These are phyloP conservation scores for Corylus avellana DNA, from an alignment of 306 rosid species.

Conservation along the genomic window DNA sequence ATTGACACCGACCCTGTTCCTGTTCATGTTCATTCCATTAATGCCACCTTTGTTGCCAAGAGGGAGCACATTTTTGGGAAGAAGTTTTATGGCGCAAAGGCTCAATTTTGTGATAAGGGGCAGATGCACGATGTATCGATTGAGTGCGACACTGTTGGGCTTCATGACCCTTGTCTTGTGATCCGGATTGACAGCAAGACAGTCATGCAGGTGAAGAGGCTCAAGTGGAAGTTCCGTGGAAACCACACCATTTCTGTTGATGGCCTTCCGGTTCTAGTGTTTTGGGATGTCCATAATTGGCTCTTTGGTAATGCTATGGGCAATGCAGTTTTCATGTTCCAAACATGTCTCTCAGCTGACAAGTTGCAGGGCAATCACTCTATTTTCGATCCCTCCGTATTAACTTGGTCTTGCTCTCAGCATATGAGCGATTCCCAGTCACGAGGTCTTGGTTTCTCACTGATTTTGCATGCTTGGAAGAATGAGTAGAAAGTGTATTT, in stretches of 20 bases:
- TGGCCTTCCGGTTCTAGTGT: constrained; percentile 76
- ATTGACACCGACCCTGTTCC: constrained; percentile 30
- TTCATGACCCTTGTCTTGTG: constrained; percentile 66
- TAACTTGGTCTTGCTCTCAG: constrained; percentile 58
- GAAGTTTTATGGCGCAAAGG: constrained; percentile 62
- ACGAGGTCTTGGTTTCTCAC: constrained; percentile 74
- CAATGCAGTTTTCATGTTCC: constrained; percentile 88
- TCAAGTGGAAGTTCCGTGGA: constrained; percentile 89
- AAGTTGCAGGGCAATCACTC: constrained; percentile 46
- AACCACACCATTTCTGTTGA: constrained; percentile 74
- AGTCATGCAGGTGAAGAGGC: constrained; percentile 75
- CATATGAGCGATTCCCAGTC: constrained; percentile 54
- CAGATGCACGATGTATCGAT: constrained; percentile 62
- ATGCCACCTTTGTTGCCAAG: constrained; percentile 57
- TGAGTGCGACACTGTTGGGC: constrained; percentile 72
- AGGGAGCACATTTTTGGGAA: constrained; percentile 81
- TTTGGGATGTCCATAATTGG: constrained; percentile 96
- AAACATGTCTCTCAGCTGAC: constrained; percentile 56
- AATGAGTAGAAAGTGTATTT: constrained; percentile 45
- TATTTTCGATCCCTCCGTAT: constrained; percentile 45
- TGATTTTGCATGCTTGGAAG: constrained; percentile 86
- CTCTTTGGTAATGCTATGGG: constrained; percentile 70
- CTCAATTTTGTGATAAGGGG: constrained; percentile 72
- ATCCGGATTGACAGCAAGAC: constrained; percentile 67
- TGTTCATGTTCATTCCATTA: constrained; percentile 18